Evolutionary conservation across 2,329 filamentous ascomycete species (phyloP).

Genomic region (Ophiocordyceps camponoti-leonardi): DNA sequence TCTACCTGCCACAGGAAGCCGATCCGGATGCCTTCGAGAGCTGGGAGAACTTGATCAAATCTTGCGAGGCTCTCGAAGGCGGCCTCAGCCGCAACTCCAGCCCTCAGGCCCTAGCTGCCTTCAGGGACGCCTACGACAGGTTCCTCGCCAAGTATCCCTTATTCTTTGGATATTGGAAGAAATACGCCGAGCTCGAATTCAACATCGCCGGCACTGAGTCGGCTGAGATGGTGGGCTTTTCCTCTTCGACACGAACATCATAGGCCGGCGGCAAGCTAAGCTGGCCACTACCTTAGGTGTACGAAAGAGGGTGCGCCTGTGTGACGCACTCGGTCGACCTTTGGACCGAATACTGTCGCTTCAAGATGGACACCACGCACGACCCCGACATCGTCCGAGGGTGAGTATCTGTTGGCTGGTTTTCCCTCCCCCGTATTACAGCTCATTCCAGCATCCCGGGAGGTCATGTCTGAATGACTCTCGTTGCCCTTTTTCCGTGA

Average conservation of each 20-base stretch:
- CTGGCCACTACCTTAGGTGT: slow-evolving; percentile 44
- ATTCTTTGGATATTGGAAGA: slow-evolving; percentile 98
- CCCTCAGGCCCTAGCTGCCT: slow-evolving; percentile 75
- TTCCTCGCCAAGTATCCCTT: slow-evolving; percentile 91
- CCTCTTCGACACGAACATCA: neutral
- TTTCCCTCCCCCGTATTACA: slow-evolving; percentile 49
- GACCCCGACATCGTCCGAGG: slow-evolving; percentile 93
- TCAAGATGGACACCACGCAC: slow-evolving; percentile 96
- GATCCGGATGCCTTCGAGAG: slow-evolving; percentile 84
- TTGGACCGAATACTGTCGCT: slow-evolving; percentile 93
- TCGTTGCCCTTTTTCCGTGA: slow-evolving; percentile 17
- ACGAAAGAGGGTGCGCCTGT: slow-evolving; percentile 86
- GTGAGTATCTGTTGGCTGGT: slow-evolving; percentile 62
- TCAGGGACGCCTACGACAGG: slow-evolving; percentile 76
- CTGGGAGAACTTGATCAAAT: slow-evolving; percentile 84
- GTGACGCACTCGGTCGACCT: slow-evolving; percentile 89
- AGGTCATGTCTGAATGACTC: slow-evolving; percentile 19
- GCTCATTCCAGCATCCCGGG: slow-evolving; percentile 25
- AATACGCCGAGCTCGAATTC: slow-evolving; percentile 96
- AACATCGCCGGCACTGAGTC: slow-evolving; percentile 93
- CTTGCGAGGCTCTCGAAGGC: slow-evolving; percentile 72
- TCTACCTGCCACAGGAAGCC: slow-evolving; percentile 24
- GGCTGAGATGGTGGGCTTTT: slow-evolving; percentile 69
- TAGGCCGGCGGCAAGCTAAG: too few species aligned
- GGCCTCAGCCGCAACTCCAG: slow-evolving; percentile 94